Base-by-base conservation (phyloP, 1,284 basidiomycete genomes). In the Phellopilus nigrolimitatus region DNA sequence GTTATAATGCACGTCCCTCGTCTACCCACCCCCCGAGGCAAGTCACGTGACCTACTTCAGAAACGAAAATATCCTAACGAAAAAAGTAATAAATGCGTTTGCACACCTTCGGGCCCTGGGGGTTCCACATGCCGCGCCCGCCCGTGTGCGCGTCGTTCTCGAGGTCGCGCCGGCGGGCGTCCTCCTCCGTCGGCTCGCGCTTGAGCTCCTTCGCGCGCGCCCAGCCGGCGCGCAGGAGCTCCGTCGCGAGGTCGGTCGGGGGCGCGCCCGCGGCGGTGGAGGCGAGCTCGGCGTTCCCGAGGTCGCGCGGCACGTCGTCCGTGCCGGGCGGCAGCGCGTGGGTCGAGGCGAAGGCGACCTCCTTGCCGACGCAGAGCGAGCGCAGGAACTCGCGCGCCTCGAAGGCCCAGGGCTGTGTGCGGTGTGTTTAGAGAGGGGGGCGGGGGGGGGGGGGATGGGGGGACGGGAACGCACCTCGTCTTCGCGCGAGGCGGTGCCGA, bases 311-410 rank as follows among this genome's bases (percentile, higher is more conserved):
- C 43, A 79, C 68, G 58, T 86, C 82, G 61, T 66, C 64, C 39
- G 86, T 82, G 58, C 80, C 81, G 37, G 82, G 64, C 13, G 84
- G 75, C 33, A 93, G 72, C 33, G 84, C 83, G 68, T 91, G 88
- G 22, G 79, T 79, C 8, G 88, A 82, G 10, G 78, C 75, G 68
- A 93, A 94, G 1, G 80, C 74, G 62, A 94, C 79, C 68, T 95
- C 84, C 64, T 95, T 95, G 58, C 94, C 95, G 47, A 98, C 91
- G 15, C 84, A 76, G 47, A 93, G 71, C 33, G 82, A 72, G 44
- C 95, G 86, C 33, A 98, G 76, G 68, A 86, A 97, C 71, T 98
- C 95, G 62, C 95, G 86, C 37, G 93, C 85, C 64, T 95, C 89
- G 64, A 89, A 97, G 3, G 94, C 91, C 79, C 88, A 93, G 87